Evolutionary conservation across 2,329 filamentous ascomycete species (phyloP).

Genomic region (Microascus cirrosus): DNA sequence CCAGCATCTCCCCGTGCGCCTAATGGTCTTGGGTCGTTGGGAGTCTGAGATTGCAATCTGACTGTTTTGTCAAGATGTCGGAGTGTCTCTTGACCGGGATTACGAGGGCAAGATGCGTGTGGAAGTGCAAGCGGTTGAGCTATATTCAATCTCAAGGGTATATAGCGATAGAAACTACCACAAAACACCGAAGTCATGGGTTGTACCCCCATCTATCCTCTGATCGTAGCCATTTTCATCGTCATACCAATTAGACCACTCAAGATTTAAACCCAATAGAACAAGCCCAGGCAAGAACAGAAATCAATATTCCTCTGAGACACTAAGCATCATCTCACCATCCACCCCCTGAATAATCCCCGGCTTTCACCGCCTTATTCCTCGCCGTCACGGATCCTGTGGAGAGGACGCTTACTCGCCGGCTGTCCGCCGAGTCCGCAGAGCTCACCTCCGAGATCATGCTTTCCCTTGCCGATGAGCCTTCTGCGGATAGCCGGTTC

Average conservation of each 20-base stretch:
- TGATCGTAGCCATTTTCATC: no score
- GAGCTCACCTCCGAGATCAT: constrained; percentile 2
- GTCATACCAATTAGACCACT: background rate
- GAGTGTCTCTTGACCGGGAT: no score
- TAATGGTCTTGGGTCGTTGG: no score
- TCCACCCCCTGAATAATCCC: constrained; percentile 16
- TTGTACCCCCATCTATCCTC: no score
- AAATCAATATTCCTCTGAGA: background rate
- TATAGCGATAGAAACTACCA: no score
- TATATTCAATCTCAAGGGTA: no score
- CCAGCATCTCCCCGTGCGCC: no score
- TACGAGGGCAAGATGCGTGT: no score
- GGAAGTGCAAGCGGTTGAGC: no score
- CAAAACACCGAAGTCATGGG: no score
- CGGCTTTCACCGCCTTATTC: constrained; percentile 13
- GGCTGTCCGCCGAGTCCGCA: background rate
- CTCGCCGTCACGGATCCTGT: constrained; percentile 1
- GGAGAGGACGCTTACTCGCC: background rate
- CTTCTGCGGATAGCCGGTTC: background rate
- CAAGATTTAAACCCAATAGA: background rate
- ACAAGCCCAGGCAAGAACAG: background rate
- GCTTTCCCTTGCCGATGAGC: background rate
- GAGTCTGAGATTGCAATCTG: no score
- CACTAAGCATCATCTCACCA: constrained; percentile 11
- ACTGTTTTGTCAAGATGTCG: no score